Conservation (phyloP, 257 asterid species). For the Fraxinus excelsior region DNA sequence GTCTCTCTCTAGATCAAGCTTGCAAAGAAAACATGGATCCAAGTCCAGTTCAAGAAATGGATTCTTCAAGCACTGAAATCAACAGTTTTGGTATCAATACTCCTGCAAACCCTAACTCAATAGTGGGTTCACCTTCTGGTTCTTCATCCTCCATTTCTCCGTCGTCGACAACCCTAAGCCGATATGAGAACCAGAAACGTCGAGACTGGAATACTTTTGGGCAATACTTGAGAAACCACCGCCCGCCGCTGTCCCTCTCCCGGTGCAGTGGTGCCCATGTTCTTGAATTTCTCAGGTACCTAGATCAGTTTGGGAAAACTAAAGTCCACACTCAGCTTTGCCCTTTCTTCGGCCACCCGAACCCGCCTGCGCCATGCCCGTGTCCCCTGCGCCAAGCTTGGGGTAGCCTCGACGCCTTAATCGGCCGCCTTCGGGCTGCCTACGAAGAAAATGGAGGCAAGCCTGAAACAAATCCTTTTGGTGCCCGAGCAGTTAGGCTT, state of each 20-base stretch:
- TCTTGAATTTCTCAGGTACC: conserved; percentile 74
- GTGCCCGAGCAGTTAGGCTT: conserved; percentile 69
- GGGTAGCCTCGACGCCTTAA: conserved; percentile 60
- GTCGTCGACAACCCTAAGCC: conserved; percentile 32
- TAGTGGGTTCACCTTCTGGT: background rate
- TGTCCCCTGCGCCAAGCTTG: conserved; percentile 53
- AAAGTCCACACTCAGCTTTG: conserved; percentile 72
- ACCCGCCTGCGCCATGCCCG: conserved; percentile 74
- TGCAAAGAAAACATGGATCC: conserved; percentile 13
- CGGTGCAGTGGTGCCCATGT: conserved; percentile 94
- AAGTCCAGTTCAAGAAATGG: conserved; percentile 16
- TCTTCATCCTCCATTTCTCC: background rate
- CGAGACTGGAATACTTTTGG: conserved; percentile 57
- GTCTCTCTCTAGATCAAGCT: background rate
- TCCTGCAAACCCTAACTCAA: background rate
- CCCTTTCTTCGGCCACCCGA: conserved; percentile 76
- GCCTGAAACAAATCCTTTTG: conserved; percentile 51
- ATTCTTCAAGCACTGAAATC: conserved; percentile 21
- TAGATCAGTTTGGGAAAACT: conserved; percentile 81
- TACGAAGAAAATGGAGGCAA: conserved; percentile 52
- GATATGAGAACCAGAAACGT: conserved; percentile 54
- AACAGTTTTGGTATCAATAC: background rate
- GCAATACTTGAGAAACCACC: conserved; percentile 46
- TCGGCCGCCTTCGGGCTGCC: conserved; percentile 75
- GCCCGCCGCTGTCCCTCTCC: conserved; percentile 49